A percentile compares a stretch with the other conserved stretches of the same genome.
Evolutionary conservation across 2,329 filamentous ascomycete genomes (phyloP).

Genomic region (Zasmidium angulare): DNA sequence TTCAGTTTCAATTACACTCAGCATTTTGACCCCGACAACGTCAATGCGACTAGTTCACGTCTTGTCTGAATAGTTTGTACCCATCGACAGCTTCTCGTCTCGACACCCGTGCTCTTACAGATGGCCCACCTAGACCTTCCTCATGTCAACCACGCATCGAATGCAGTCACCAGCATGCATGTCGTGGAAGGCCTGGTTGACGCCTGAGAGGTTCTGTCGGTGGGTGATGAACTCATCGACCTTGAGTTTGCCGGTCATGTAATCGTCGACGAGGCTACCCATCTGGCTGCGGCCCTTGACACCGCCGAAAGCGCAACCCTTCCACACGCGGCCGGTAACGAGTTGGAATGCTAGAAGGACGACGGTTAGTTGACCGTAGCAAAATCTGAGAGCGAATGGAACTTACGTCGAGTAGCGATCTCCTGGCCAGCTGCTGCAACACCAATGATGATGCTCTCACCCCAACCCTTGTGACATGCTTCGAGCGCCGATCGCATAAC

Average conservation of each 20-base stretch:
- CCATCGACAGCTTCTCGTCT: too few relatives aligned
- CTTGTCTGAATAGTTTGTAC: too few relatives aligned
- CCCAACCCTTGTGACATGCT: constrained; percentile 99
- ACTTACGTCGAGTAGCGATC: constrained; percentile 88
- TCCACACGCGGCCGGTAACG: constrained; percentile 96
- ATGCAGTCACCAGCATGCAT: constrained; percentile 99
- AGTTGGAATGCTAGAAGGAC: constrained; percentile 80
- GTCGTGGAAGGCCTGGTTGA: constrained; percentile 85
- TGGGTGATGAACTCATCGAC: constrained; percentile 99
- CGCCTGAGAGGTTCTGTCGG: constrained; percentile 75
- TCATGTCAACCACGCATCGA: constrained; percentile 80
- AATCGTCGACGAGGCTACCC: constrained; percentile 81
- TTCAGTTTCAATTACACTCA: neutral
- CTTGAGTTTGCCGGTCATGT: constrained; percentile 86
- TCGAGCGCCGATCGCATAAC: constrained; percentile 96
- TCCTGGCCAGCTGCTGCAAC: constrained; percentile 95
- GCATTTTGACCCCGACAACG: neutral
- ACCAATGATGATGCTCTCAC: constrained; percentile 95
- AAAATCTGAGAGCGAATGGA: neutral
- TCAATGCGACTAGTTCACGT: too few relatives aligned
- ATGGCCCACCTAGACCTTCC: constrained; percentile 27
- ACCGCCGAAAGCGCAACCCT: constrained; percentile 94
- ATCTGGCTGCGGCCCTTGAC: constrained; percentile 97
- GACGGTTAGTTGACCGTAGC: neutral
- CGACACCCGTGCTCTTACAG: neutral